These are phyloP conservation scores for Xylaria hypoxylon DNA, from an alignment of 2,329 filamentous ascomycete species.

Conservation along the genomic window DNA sequence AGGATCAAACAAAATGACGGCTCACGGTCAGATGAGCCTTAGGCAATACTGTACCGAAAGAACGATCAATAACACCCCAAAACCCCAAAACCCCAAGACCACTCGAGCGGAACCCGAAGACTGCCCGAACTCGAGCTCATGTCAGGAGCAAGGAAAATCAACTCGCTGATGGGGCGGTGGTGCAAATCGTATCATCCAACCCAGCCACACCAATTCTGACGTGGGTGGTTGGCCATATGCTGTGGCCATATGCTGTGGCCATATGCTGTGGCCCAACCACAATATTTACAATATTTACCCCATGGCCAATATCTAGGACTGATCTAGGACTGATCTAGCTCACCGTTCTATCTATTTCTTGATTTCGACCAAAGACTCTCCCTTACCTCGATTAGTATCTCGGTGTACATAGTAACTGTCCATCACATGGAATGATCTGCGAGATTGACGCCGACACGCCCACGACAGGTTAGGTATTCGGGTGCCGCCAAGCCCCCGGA, in stretches of 20 bases:
- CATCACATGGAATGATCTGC: background rate
- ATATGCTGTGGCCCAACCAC: constrained; percentile 22
- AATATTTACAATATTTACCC: constrained; percentile 6
- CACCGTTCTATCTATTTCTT: constrained; percentile 4
- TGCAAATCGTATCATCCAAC: constrained; percentile 8
- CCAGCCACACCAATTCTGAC: constrained; percentile 38
- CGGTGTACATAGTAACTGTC: constrained; percentile 15
- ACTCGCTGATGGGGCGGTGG: background rate
- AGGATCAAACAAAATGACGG: background rate
- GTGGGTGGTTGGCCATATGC: constrained; percentile 28
- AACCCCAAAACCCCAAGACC: background rate
- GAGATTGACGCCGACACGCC: background rate
- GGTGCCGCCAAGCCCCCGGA: constrained; percentile 20
- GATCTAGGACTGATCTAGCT: no score
- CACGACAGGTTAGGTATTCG: background rate
- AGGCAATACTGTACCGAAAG: background rate
- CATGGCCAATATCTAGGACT: constrained; percentile 8
- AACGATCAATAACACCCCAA: background rate
- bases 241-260: constrained; percentile 20
- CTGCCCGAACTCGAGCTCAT: background rate
- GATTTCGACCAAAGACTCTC: background rate
- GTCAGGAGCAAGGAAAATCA: background rate
- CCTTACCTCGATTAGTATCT: background rate
- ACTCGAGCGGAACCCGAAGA: background rate
- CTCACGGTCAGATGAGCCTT: background rate